Percentiles rank a stretch among this genome's conserved stretches.
These are phyloP conservation scores for Scleroderma citrinum DNA, from an alignment of 768 basidiomycete genomes.

Conservation along the genomic window DNA sequence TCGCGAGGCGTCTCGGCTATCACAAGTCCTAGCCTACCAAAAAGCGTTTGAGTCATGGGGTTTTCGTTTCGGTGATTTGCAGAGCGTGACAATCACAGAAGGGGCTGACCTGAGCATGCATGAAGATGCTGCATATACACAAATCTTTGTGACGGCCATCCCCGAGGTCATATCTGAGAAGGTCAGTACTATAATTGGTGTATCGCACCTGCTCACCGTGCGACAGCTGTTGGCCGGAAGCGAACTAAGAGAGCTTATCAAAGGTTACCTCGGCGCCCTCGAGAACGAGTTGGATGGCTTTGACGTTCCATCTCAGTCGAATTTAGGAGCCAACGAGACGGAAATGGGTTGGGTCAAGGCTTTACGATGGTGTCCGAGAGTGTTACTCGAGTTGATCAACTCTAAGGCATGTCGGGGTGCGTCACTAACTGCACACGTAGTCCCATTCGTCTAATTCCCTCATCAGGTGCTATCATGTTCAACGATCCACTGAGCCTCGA, in stretches of 20 bases:
- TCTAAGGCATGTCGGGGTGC: conserved; percentile 94
- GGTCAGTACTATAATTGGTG: conserved; percentile 26
- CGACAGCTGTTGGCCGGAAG: conserved; percentile 55
- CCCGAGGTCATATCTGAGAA: conserved; percentile 72
- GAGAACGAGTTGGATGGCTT: conserved; percentile 33
- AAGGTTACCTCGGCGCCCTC: conserved; percentile 60
- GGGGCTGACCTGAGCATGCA: conserved; percentile 9
- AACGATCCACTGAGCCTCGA: conserved; percentile 66
- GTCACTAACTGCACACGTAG: conserved; percentile 16
- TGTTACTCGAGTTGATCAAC: conserved; percentile 79
- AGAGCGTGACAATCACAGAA: conserved; percentile 15
- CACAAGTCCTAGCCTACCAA: conserved; percentile 34
- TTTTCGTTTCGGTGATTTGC: conserved; percentile 44
- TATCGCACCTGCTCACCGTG: conserved; percentile 7
- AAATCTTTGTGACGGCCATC: conserved; percentile 55
- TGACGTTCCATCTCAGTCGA: conserved; percentile 12
- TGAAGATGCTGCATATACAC: conserved; percentile 45
- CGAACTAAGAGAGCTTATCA: conserved; percentile 73
- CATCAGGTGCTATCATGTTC: conserved; percentile 93
- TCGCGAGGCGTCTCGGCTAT: conserved; percentile 52
- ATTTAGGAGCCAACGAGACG: conserved; percentile 7
- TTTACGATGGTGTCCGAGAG: conserved; percentile 77
- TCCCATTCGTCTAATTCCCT: background rate
- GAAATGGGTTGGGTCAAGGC: conserved; percentile 57
- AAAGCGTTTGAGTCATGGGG: conserved; percentile 65